Conservation (phyloP, 495 filamentous ascomycete species). For the Daldinia loculata region DNA sequence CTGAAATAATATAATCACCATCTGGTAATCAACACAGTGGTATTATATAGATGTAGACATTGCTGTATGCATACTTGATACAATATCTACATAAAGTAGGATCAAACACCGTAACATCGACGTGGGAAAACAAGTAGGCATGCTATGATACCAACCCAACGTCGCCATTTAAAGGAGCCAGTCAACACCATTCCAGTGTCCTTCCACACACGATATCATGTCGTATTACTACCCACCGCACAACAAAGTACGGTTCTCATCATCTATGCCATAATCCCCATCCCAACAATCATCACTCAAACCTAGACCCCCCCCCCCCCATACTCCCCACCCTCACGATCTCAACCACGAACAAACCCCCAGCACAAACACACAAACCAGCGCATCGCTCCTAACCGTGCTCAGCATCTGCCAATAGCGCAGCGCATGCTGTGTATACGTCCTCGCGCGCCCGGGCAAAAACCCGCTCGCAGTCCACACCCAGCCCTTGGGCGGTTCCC, state of each 20-base stretch:
- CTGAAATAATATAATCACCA: too few relatives aligned
- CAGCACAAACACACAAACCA: constrained; percentile 79
- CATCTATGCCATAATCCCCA: background rate
- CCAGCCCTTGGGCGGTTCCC: constrained; percentile 56
- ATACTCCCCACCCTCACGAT: constrained; percentile 29
- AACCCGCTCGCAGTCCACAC: constrained; percentile 68
- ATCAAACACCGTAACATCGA: background rate
- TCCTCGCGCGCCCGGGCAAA: constrained; percentile 64
- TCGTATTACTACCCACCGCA: background rate
- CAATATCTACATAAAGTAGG: background rate
- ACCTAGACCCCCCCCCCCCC: background rate
- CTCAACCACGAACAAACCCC: constrained; percentile 75
- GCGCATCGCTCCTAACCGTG: constrained; percentile 69
- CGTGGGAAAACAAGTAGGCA: background rate
- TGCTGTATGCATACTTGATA: background rate
- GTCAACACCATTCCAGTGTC: background rate
- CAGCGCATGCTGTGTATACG: constrained; percentile 65
- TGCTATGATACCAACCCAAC: background rate
- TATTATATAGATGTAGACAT: background rate
- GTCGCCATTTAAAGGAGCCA: background rate
- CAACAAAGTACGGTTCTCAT: background rate
- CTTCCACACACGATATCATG: background rate
- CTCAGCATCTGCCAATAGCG: constrained; percentile 74
- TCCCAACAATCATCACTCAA: background rate
- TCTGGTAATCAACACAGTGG: too few relatives aligned